Conservation (phyloP, 441 rosid genomes). For the Metrosideros polymorpha region DNA sequence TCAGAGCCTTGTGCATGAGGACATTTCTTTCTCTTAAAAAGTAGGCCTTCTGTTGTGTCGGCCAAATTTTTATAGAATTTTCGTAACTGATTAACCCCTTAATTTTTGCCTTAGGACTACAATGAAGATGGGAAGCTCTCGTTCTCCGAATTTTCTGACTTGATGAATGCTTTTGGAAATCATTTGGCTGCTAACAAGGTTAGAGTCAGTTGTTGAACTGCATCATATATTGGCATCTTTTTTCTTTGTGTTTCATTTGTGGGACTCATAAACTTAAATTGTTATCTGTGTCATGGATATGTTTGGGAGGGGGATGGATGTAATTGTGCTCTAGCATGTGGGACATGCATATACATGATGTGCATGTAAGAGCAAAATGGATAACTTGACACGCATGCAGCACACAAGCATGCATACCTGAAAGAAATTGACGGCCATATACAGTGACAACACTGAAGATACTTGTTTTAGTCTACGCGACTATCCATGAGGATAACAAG, state of each 20-base stretch:
- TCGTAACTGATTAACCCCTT: neutral
- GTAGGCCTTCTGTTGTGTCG: neutral
- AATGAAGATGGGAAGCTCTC: conserved; percentile 85
- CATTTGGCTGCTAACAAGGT: conserved; percentile 76
- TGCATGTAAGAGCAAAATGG: neutral
- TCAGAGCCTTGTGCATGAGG: neutral
- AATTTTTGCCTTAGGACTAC: conserved; percentile 41
- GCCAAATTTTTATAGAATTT: neutral
- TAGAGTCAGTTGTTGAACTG: neutral
- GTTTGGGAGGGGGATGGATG: neutral
- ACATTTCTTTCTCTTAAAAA: neutral
- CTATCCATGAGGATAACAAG: neutral
- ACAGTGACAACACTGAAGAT: neutral
- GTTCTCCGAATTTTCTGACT: conserved; percentile 67
- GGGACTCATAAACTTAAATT: neutral
- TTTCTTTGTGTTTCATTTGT: neutral
- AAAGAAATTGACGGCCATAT: neutral
- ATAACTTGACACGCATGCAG: neutral
- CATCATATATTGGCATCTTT: neutral
- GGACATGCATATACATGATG: neutral
- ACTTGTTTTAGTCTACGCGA: neutral
- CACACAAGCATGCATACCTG: neutral
- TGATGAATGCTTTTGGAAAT: conserved; percentile 81
- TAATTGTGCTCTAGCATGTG: neutral
- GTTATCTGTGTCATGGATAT: neutral